Evolutionary conservation across 257 asterid genomes (phyloP).

Genomic region (Solanum piurae): DNA sequence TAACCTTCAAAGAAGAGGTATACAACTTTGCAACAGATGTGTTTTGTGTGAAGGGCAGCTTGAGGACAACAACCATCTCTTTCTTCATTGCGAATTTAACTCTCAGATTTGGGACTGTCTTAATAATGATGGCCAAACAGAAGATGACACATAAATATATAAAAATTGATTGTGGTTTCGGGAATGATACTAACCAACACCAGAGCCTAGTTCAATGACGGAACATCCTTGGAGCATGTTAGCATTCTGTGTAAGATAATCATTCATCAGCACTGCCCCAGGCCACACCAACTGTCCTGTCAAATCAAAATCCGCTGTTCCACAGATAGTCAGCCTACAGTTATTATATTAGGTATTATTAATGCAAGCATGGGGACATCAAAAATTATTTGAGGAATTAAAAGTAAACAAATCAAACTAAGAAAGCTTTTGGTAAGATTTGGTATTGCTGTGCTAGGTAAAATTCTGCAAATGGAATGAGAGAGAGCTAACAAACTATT

Average conservation of each 20-base stretch:
- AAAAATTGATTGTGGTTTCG: neutral
- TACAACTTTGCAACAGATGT: neutral
- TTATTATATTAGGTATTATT: neutral
- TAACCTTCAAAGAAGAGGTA: neutral
- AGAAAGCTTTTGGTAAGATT: neutral
- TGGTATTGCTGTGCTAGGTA: neutral
- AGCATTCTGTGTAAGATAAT: constrained; percentile 58
- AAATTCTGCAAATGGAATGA: neutral
- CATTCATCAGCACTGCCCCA: constrained; percentile 75
- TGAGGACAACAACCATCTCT: neutral
- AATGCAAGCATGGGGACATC: neutral
- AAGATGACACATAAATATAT: neutral
- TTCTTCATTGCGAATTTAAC: neutral
- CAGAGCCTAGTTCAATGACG: constrained; percentile 83
- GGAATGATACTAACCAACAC: constrained; percentile 56
- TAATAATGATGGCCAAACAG: neutral
- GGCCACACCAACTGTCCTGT: constrained; percentile 99
- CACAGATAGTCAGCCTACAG: constrained; percentile 18
- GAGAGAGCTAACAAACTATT: neutral
- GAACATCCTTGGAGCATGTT: constrained; percentile 62
- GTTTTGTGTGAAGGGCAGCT: neutral
- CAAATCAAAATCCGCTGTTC: constrained; percentile 91
- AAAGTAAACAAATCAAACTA: neutral
- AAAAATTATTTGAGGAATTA: neutral
- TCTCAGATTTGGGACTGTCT: neutral